Conservation (phyloP, 2,329 filamentous ascomycete species). For the Penicillium olsonii region DNA sequence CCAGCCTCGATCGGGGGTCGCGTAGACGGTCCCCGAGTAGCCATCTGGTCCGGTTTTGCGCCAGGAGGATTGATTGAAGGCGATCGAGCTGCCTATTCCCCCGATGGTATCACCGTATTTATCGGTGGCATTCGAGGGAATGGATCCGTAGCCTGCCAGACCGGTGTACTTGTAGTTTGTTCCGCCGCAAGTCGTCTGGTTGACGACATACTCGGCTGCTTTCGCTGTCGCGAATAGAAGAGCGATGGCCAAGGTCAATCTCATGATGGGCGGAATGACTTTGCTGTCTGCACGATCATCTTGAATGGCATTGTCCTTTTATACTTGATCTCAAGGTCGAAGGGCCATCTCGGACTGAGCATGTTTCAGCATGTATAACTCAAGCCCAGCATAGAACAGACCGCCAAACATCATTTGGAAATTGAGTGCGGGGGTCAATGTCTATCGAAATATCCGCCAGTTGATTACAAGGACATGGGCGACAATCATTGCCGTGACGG, state of each 20-base stretch:
- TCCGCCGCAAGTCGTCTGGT: conserved; percentile 59
- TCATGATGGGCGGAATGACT: conserved; percentile 19
- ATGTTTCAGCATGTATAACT: too few species aligned
- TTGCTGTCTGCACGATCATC: background rate
- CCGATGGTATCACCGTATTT: conserved; percentile 70
- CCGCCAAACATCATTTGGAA: too few species aligned
- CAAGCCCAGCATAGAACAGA: too few species aligned
- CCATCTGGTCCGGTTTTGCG: conserved; percentile 50
- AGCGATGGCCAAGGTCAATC: conserved; percentile 13
- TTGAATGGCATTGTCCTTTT: background rate
- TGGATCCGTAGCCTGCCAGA: conserved; percentile 66
- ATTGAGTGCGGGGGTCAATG: background rate
- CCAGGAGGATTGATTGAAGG: conserved; percentile 64
- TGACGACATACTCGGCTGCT: conserved; percentile 36
- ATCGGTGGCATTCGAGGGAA: conserved; percentile 61
- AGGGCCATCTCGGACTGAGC: too few species aligned
- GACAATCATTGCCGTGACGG: conserved; percentile 8
- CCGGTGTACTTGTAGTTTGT: conserved; percentile 66
- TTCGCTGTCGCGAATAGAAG: conserved; percentile 20
- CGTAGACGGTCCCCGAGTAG: conserved; percentile 65
- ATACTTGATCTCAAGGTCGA: too few species aligned
- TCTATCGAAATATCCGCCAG: background rate
- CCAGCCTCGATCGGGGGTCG: conserved; percentile 69
- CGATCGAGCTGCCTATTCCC: conserved; percentile 66
- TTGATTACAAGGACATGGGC: conserved; percentile 7